A percentile compares a stretch with the other conserved stretches of the same genome.
These are phyloP conservation scores for Ustilago tritici DNA, from an alignment of 1,284 basidiomycete species.

Conservation along the genomic window DNA sequence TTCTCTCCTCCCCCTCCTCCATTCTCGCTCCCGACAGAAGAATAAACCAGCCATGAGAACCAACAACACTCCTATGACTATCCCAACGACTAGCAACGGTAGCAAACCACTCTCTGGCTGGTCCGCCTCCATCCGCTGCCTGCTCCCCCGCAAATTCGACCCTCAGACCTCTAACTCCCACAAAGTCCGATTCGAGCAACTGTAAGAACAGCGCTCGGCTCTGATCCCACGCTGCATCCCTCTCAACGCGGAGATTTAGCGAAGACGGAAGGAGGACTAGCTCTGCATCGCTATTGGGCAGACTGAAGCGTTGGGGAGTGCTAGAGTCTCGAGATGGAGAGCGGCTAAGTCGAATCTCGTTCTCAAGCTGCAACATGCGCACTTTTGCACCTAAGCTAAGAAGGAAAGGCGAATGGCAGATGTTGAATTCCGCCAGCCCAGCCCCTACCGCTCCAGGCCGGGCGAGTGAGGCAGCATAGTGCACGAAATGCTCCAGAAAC, in stretches of 20 bases:
- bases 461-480: constrained; percentile 21
- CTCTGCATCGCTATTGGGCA: constrained; percentile 11
- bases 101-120: constrained; percentile 58
- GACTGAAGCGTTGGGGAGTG: background rate
- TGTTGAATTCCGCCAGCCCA: constrained; percentile 37
- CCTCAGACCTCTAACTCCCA: constrained; percentile 29
- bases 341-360: constrained; percentile 35
- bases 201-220: constrained; percentile 29
- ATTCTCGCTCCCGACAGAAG: background rate
- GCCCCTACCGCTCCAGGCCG: background rate
- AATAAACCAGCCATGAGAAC: constrained; percentile 31
- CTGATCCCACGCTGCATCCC: constrained; percentile 24
- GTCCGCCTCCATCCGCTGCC: constrained; percentile 58
- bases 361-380: constrained; percentile 50
- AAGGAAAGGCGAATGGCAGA: constrained; percentile 35
- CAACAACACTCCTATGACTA: constrained; percentile 3
- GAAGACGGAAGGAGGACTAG: constrained; percentile 21
- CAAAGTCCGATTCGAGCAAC: constrained; percentile 22
- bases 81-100: constrained; percentile 34
- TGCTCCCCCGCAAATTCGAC: constrained; percentile 53
- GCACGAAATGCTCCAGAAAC: constrained; percentile 48
- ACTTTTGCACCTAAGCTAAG: constrained; percentile 55
- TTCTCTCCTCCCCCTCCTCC: background rate
- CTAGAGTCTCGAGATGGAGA: background rate
- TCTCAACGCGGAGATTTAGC: constrained; percentile 31